Evolutionary conservation across 176 grass and related monocot genomes (phyloP), one percentile per base, ranked within the genome.

Genomic region (Saccharum spontaneum): DNA sequence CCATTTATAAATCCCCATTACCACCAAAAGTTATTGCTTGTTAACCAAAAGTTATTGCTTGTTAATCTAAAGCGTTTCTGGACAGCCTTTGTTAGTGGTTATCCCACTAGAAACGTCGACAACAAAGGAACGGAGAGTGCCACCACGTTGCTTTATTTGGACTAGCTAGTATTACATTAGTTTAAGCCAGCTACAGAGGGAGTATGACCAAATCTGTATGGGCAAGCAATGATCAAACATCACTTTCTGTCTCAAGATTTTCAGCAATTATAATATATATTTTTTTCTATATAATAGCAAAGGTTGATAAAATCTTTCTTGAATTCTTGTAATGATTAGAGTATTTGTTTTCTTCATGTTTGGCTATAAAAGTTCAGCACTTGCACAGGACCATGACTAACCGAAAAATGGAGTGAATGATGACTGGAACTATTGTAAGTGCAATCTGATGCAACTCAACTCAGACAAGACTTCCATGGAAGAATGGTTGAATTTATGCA

Each of bases 401-500:
- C 59, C 6, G 4, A 36, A 18, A 18, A 71, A 44, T 13, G 4
- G 2, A 1, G 30, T 81, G 46, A 23, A 50, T 30, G 68, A 68
- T 75, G 77, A 50, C 75, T 37, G 57, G 15, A 84, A 18, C 6
- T 78, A 38, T 88, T 45, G 39, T 65, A 55, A 1, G 73, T 86
- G 79, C 61, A 70, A 57, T 40, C 22, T 78, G 84, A 74, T 72
- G 74, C 74, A 61, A 37, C 38, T 66, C 74, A 83, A 46, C 28
- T 65, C 73, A 34, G 12, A 44, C 23, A 59, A 6, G 37, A 48
- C 39, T 68, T 82, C 11, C 14, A 33, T 50, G 26, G 45, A 54
- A 87, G 83, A 90, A 83, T 69, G 37, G 67, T 68, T 68, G 68
- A 83, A 86, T 86, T 22, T 69, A 79, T 72, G 79, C n/a, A 63